Evolutionary conservation across 2,329 filamentous ascomycete genomes (phyloP).

Genomic region (Colletotrichum siamense): DNA sequence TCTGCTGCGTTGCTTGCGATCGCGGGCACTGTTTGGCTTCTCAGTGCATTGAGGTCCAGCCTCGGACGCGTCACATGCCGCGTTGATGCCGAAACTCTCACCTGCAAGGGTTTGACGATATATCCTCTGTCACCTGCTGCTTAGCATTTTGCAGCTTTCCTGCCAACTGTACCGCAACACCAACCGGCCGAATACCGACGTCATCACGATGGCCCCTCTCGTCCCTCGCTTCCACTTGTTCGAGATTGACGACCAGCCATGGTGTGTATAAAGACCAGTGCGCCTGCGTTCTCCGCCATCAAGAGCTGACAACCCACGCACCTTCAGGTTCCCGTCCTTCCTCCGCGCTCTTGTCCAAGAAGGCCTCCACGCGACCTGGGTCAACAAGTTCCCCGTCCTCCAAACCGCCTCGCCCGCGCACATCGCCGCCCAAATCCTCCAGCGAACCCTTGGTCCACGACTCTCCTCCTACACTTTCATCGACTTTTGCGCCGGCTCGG

Average conservation of each 20-base stretch:
- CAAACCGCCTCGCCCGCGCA: constrained; percentile 63
- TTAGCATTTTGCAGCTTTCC: no score
- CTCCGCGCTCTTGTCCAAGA: constrained; percentile 70
- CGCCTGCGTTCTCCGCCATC: not conserved
- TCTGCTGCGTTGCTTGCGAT: not conserved
- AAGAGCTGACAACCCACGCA: not conserved
- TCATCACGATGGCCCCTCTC: constrained; percentile 49
- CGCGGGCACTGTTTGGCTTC: not conserved
- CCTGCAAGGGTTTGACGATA: not conserved
- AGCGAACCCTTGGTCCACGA: constrained; percentile 50
- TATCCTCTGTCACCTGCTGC: not conserved
- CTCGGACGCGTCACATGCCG: not conserved
- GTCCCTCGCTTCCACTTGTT: constrained; percentile 68
- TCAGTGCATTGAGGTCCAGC: not conserved
- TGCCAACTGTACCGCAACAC: not conserved
- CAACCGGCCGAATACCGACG: not conserved
- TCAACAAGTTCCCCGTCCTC: constrained; percentile 60
- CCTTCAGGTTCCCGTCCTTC: constrained; percentile 66
- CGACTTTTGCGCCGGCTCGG: constrained; percentile 79
- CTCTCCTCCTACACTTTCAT: constrained; percentile 66
- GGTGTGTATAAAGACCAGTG: constrained; percentile 46
- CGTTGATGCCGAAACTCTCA: not conserved
- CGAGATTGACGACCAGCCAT: constrained; percentile 71
- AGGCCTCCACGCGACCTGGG: constrained; percentile 69
- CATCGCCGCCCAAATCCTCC: constrained; percentile 64